These are phyloP conservation scores for Talaromyces proteolyticus DNA, from an alignment of 495 filamentous ascomycete genomes.

Conservation along the genomic window DNA sequence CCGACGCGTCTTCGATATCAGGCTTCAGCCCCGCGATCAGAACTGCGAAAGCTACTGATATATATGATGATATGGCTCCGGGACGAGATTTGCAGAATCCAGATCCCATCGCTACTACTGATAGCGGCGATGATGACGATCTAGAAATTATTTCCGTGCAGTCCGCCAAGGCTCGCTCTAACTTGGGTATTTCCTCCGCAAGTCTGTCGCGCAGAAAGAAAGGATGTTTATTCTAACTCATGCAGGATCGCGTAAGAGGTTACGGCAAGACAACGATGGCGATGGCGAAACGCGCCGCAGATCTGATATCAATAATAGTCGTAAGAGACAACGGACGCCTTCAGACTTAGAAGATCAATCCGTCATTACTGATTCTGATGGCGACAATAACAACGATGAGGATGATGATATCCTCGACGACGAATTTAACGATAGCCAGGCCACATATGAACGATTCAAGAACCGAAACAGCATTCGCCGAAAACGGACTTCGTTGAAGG, in stretches of 20 bases:
- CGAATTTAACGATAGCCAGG: conserved; percentile 40
- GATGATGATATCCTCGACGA: conserved; percentile 29
- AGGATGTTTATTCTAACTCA: background rate
- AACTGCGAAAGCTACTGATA: too few relatives aligned
- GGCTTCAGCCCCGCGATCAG: too few relatives aligned
- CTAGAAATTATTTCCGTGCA: conserved; percentile 20
- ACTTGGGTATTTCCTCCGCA: background rate
- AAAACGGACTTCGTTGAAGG: conserved; percentile 43
- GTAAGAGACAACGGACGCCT: conserved; percentile 3
- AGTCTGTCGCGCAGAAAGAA: background rate
- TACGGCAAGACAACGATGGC: background rate
- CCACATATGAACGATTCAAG: conserved; percentile 54
- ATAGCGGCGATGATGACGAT: conserved; percentile 23
- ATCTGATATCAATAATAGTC: background rate
- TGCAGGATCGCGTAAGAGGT: conserved; percentile 3
- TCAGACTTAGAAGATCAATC: background rate
- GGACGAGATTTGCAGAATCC: background rate
- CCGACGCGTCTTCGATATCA: too few relatives aligned
- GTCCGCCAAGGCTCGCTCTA: background rate
- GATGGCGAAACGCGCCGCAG: background rate
- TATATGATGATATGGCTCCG: too few relatives aligned
- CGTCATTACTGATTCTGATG: background rate
- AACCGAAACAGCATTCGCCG: conserved; percentile 50
- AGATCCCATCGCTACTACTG: background rate
- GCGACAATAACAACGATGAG: background rate